Evolutionary conservation across 495 filamentous ascomycete species (phyloP).

Genomic region (Bathelium albidoporum): DNA sequence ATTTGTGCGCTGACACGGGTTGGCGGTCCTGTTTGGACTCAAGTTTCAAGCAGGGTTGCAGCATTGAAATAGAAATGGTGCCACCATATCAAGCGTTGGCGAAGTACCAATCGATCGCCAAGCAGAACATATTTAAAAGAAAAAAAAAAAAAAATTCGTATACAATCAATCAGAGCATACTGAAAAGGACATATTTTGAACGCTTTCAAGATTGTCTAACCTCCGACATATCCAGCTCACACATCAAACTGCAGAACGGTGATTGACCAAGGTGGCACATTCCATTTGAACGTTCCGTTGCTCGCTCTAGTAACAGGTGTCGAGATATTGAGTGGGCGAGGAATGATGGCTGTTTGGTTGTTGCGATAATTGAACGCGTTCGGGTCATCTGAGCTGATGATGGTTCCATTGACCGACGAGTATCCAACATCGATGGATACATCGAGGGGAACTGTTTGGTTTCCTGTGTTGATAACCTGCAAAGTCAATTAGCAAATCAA

Average conservation of each 20-base stretch:
- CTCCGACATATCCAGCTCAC: too few relatives aligned
- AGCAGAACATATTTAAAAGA: too few relatives aligned
- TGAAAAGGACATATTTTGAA: too few relatives aligned
- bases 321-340: neutral
- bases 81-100: too few relatives aligned
- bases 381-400: constrained; percentile 30
- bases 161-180: too few relatives aligned
- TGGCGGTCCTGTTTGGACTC: too few relatives aligned
- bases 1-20: too few relatives aligned
- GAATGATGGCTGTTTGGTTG: constrained; percentile 23
- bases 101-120: too few relatives aligned
- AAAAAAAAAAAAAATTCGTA: too few relatives aligned
- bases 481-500: neutral
- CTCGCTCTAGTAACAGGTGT: neutral
- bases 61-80: too few relatives aligned
- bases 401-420: constrained; percentile 31
- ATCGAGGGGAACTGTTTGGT: constrained; percentile 28
- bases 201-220: too few relatives aligned
- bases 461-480: constrained; percentile 23
- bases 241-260: constrained; percentile 12
- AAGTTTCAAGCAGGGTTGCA: too few relatives aligned
- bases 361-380: constrained; percentile 32
- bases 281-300: constrained; percentile 6
- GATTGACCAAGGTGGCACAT: constrained; percentile 8
- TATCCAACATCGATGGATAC: constrained; percentile 25